A percentile compares a stretch with the other conserved stretches of the same genome.
These are phyloP conservation scores for Psidium guajava DNA, from an alignment of 345 rosid species.

Conservation along the genomic window DNA sequence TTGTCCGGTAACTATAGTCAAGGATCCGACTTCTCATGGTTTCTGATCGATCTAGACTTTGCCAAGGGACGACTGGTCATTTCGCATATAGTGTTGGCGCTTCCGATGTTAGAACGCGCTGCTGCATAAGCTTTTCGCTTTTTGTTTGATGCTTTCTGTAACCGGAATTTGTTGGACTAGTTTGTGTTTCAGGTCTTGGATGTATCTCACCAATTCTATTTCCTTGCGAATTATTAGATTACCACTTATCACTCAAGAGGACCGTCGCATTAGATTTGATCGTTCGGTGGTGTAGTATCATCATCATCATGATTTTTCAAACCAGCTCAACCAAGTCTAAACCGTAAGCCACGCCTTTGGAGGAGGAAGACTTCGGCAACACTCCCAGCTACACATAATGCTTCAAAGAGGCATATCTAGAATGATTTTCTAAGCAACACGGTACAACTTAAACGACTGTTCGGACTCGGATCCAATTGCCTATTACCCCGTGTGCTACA, in stretches of 20 bases:
- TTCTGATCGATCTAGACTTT: not conserved
- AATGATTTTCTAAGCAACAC: not conserved
- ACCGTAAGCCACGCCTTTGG: not conserved
- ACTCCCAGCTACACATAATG: not conserved
- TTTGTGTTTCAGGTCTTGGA: not conserved
- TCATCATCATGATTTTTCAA: not conserved
- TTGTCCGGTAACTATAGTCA: slow-evolving; percentile 54
- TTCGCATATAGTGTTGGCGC: not conserved
- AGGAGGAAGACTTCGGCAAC: not conserved
- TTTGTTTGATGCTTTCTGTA: slow-evolving; percentile 16
- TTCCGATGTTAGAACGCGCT: not conserved
- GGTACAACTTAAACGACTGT: not conserved
- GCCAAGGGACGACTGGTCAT: not conserved
- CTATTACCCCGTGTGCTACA: not conserved
- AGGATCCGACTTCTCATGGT: slow-evolving; percentile 10
- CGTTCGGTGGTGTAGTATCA: not conserved
- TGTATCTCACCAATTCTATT: not conserved
- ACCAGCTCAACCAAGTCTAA: not conserved
- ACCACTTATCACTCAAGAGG: not conserved
- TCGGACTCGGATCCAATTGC: not conserved
- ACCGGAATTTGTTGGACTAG: not conserved
- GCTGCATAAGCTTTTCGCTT: slow-evolving; percentile 9
- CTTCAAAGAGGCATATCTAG: not conserved
- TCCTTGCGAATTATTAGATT: not conserved
- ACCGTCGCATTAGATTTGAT: not conserved